Base-by-base conservation (phyloP, 2,329 filamentous ascomycete genomes). In the Fusarium sp. region DNA sequence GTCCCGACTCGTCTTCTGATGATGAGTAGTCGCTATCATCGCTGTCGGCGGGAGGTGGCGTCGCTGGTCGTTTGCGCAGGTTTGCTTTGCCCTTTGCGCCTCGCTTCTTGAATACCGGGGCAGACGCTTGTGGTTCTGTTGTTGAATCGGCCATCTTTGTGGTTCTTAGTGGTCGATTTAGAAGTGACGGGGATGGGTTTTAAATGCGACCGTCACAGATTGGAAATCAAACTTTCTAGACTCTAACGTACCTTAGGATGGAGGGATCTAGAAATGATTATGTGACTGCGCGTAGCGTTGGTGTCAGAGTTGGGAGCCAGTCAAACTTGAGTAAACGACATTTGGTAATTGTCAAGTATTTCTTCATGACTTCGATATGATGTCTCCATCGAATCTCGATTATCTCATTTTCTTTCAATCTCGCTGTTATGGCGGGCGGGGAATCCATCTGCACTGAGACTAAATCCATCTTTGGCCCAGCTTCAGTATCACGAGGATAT, bases 31-130 rank as follows among this genome's bases (percentile, higher is more conserved):
- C 89, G 73, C 84, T 85, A 68, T 90, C 88, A 76, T 88, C 87
- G 75, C 84, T 86, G 72, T 87, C 86, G 58, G 88, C 89, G 18
- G 92, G 91, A 10, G 94, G 92, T 59, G 94, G 94, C 41, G 94
- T 93, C 33, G 92, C 90, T 25, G 93, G 89, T 73, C 93, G 90
- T 85, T 97, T 97, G 78, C 95, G 90, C 60, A 95, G 85, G 78
- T 91, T 94, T 55, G 91, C 87, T 79, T 93, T 95, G 70, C 88
- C 88, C 80, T 94, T 97, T 78, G 88, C 88, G 73, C 90, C 88
- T 80, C 95, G 90, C 82, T 96, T 97, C 82, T 97, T 98, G 88
- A 98, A 98, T 57, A 93, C 82, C 19, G 92, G 88, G 18, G 91
- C 86, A 1, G 89, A 88, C 4, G 83, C 84, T 33, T 83, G 80